Base-by-base conservation (phyloP, 331 rosid species). In the Quercus tomentella region DNA sequence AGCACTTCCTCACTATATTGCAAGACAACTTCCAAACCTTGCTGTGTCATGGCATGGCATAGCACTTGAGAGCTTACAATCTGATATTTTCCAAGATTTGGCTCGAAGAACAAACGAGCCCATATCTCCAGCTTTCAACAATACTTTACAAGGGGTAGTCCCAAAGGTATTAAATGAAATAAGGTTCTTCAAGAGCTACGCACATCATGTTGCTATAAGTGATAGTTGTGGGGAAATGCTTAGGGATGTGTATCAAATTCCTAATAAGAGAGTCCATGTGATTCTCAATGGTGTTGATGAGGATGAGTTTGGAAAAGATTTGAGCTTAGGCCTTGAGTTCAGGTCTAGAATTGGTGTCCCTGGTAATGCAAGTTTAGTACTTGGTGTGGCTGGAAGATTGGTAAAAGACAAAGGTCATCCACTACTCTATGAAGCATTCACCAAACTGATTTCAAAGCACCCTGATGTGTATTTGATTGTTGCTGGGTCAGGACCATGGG, bases 401-500 rank as follows among this genome's bases (percentile, higher is more conserved):
- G 98, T 96, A 30, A 96, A 89, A 72, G 98, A 96, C 84, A 96
- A 96, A 84, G 98, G 98, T 20, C 99, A 96, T 80, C 97, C 98
- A 26, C 58, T 95, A 3, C 93, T 95, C 14, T 85, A 89, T 68
- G 99, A 95, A 89, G 97, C 99, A 62, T 93, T 77, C 86, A 88
- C 92, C 2, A 84, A 57, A 70, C 80, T 95, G 26, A 81, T 88
- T 56, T 55, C 75, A 2, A 92, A 88, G 25, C 70, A 89, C 65
- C 79, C 91, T 0, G 79, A 88, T 41, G 91, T 90, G 12, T 95
- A 91, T 65, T 79, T 95, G 78, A 72, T 93, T 28, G 90, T 95
- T 45, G 99, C 97, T 9, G 99, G 99, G 1, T 90, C 99, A 2
- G 99, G 98, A 55, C 99, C 99, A 2, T 95, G 99, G 99, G 92